Conservation (phyloP, 352 stramenopile species). For the Pythium chondricola region DNA sequence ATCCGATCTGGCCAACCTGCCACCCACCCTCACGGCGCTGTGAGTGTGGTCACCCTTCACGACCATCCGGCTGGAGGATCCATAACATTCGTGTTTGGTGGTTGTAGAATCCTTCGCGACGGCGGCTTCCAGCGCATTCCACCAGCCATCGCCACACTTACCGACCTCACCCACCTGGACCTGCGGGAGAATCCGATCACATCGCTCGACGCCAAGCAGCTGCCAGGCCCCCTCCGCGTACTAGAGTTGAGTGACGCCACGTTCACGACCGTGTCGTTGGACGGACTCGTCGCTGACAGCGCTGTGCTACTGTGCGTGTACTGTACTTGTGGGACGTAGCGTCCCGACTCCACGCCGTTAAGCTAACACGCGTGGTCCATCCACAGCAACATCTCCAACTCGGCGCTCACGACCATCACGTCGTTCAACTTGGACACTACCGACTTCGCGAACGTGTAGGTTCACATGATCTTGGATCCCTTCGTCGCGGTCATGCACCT, state of each 20-base stretch:
- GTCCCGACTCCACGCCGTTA: too few species aligned
- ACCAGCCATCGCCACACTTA: background rate
- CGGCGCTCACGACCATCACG: background rate
- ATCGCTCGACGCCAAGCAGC: background rate
- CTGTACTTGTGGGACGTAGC: too few species aligned
- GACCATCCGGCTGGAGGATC: too few species aligned
- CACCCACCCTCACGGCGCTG: background rate
- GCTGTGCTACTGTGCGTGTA: too few species aligned
- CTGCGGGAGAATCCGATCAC: background rate
- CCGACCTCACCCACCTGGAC: background rate
- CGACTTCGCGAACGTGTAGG: background rate
- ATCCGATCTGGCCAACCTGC: background rate
- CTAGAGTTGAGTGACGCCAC: background rate
- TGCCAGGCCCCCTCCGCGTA: background rate
- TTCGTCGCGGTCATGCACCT: too few species aligned
- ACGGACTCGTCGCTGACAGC: background rate
- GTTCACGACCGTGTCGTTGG: background rate
- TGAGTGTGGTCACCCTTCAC: too few species aligned
- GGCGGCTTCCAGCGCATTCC: background rate
- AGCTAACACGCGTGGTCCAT: too few species aligned
- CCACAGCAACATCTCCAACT: background rate
- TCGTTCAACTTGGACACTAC: too few species aligned
- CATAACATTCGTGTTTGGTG: too few species aligned
- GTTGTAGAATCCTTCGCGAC: too few species aligned
- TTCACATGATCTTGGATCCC: too few species aligned